These are phyloP conservation scores for Ganoderma leucocontextum DNA, from an alignment of 1,284 basidiomycete genomes.

Conservation along the genomic window DNA sequence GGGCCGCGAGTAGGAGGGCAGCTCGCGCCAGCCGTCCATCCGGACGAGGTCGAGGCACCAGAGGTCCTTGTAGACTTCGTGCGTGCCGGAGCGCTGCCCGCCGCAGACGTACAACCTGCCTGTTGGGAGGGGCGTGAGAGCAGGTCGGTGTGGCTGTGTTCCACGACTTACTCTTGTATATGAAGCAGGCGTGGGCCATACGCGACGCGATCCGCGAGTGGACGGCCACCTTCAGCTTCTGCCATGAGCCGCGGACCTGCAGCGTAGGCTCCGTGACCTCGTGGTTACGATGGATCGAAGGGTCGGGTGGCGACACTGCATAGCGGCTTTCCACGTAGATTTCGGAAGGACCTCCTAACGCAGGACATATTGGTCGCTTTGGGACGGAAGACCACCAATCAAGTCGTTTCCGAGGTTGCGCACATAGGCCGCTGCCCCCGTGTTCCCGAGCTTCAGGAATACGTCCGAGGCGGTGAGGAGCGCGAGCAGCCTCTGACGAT, in stretches of 20 bases:
- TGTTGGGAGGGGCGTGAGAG: no score
- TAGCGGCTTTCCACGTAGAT: constrained; percentile 3
- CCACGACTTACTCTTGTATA: no score
- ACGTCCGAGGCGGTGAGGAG: constrained; percentile 30
- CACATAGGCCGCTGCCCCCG: constrained; percentile 32
- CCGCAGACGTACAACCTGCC: no score
- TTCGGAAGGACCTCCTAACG: constrained; percentile 20
- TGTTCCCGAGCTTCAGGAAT: constrained; percentile 36
- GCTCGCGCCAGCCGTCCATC: no score
- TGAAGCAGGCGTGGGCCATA: no score
- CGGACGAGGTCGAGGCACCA: no score
- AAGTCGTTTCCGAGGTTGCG: constrained; percentile 25
- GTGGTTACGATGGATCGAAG: constrained; percentile 23
- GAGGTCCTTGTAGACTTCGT: no score
- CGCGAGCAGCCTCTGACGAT: no score
- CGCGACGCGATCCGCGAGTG: constrained; percentile 28
- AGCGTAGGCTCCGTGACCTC: constrained; percentile 26
- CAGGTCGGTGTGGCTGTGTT: no score
- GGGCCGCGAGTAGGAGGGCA: no score
- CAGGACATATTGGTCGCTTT: constrained; percentile 19
- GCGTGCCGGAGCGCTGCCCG: no score
- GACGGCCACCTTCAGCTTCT: constrained; percentile 35
- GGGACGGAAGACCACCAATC: constrained; percentile 16
- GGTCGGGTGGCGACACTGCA: constrained; percentile 34
- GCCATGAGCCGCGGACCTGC: constrained; percentile 39